phyloP scores from a whole-genome alignment of 768 basidiomycete genomes.

The Chalciporus pseudorubinellus region DNA sequence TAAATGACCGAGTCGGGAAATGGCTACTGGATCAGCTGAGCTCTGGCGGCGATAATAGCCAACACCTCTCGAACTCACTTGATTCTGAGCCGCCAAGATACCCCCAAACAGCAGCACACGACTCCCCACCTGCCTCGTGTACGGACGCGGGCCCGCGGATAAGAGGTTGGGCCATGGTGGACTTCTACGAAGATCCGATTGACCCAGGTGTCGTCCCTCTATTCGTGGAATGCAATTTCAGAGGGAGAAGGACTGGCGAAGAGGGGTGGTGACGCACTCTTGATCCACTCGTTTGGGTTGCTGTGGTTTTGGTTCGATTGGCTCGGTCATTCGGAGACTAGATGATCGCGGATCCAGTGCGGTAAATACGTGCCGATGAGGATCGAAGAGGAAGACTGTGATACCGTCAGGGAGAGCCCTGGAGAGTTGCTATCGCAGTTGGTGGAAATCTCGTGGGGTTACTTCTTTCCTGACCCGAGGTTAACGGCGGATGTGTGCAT shows the following conservation, averaged over 20 bases:
- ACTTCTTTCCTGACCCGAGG: no score
- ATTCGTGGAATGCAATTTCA: slow-evolving; percentile 76
- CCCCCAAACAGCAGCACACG: background rate
- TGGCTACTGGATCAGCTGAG: slow-evolving; percentile 65
- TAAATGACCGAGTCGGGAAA: slow-evolving; percentile 69
- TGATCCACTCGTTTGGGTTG: background rate
- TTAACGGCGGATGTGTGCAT: background rate
- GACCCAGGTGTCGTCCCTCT: slow-evolving; percentile 56
- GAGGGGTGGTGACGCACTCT: slow-evolving; percentile 37
- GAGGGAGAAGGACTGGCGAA: slow-evolving; percentile 43
- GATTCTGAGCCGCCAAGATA: background rate
- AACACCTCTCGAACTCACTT: background rate
- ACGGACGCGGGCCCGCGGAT: slow-evolving; percentile 40
- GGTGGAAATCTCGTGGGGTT: background rate
- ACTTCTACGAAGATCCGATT: slow-evolving; percentile 63
- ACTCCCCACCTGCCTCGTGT: background rate
- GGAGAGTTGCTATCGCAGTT: background rate
- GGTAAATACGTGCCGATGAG: background rate
- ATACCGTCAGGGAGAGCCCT: background rate
- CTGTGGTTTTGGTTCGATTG: background rate
- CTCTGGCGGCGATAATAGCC: background rate
- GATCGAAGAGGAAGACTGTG: background rate
- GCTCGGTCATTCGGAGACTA: background rate
- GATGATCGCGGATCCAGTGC: background rate
- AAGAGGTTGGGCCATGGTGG: slow-evolving; percentile 75